Percentiles rank a stretch among this genome's conserved stretches.
phyloP scores from a whole-genome alignment of 116 monocot species.

The Cymodocea nodosa region DNA sequence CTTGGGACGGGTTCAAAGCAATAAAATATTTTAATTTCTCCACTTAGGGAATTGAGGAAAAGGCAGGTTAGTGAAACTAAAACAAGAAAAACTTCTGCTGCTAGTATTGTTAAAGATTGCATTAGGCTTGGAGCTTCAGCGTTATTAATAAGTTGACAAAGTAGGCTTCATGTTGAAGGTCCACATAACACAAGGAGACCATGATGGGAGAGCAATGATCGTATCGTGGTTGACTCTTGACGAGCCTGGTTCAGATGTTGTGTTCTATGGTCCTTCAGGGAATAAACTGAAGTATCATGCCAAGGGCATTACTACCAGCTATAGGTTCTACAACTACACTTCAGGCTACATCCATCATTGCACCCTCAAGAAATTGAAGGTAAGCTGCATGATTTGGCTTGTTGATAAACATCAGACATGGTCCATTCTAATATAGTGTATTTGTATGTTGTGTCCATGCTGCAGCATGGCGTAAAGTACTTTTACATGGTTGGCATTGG shows the following conservation, averaged over 20 bases:
- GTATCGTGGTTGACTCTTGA: slow-evolving; percentile 31
- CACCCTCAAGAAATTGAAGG: slow-evolving; percentile 22
- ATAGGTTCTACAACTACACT: slow-evolving; percentile 25
- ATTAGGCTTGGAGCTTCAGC: no score
- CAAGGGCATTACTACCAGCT: slow-evolving; percentile 7
- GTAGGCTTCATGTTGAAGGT: slow-evolving; percentile 9
- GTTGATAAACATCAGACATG: background rate
- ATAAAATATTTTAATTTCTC: no score
- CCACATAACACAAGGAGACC: slow-evolving; percentile 29
- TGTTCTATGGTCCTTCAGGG: slow-evolving; percentile 16
- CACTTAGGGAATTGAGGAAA: background rate
- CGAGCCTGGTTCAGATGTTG: slow-evolving; percentile 13
- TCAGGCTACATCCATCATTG: slow-evolving; percentile 53
- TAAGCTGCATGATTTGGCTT: background rate
- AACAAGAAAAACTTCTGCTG: no score
- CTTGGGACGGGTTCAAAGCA: no score
- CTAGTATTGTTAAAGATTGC: no score
- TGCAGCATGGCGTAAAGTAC: slow-evolving; percentile 29
- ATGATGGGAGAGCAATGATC: slow-evolving; percentile 19
- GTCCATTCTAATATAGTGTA: background rate
- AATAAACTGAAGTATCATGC: slow-evolving; percentile 14
- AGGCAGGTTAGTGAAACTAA: no score
- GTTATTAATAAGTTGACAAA: background rate
- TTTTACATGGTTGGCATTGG: slow-evolving; percentile 23
- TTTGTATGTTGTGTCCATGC: background rate